Evolutionary conservation across 2,329 filamentous ascomycete species (phyloP).

Genomic region (Aspergillus pseudoterreus): DNA sequence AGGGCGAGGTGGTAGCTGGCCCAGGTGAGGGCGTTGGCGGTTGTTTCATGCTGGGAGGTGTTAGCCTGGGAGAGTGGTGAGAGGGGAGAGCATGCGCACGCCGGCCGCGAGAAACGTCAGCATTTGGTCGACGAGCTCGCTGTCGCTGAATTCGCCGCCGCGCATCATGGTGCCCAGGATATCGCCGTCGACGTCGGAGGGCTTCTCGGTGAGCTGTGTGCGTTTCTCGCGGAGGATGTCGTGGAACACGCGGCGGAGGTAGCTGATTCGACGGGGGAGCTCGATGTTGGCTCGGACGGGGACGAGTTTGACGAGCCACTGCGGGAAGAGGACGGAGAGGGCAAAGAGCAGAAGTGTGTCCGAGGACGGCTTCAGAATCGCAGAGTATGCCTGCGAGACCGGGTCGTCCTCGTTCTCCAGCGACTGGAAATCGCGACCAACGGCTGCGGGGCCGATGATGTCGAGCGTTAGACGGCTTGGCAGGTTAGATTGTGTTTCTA

Average conservation of each 20-base stretch:
- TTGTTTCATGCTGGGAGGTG: background rate
- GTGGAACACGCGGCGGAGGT: background rate
- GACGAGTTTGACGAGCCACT: background rate
- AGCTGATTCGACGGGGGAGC: background rate
- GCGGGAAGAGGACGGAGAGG: background rate
- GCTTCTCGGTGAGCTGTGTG: background rate
- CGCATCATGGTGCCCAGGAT: background rate
- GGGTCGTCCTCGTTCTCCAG: background rate
- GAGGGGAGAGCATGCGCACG: background rate
- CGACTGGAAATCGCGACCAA: background rate
- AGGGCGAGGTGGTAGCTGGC: background rate
- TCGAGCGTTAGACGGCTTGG: background rate
- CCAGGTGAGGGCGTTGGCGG: background rate
- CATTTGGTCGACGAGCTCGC: background rate
- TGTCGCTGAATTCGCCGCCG: background rate
- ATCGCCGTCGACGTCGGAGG: background rate
- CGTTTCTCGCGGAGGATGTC: background rate
- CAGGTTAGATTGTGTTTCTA: background rate
- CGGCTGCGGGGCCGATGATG: background rate
- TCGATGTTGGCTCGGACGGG: background rate
- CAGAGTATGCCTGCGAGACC: background rate
- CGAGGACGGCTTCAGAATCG: background rate
- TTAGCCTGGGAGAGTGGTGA: no score
- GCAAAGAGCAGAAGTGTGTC: background rate
- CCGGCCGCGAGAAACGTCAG: background rate